Conservation (phyloP, 1,139 yeast species). For the Petasospora rhodanensis region DNA sequence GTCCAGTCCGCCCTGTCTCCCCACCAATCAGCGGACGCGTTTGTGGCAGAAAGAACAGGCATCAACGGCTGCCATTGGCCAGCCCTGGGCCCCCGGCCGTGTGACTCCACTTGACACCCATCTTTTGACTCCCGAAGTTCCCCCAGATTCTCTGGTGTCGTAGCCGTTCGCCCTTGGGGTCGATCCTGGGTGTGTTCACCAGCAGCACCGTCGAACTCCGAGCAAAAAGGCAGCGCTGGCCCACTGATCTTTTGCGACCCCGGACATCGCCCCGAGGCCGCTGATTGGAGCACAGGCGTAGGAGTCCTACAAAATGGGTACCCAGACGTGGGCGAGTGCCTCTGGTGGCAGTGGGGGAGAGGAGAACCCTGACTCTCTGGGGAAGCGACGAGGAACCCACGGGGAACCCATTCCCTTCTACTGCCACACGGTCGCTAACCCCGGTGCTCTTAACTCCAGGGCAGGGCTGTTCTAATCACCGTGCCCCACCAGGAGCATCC, state of each 20-base stretch:
- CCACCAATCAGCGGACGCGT: too few species aligned
- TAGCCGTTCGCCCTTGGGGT: too few species aligned
- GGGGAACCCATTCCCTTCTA: not conserved
- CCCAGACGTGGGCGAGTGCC: not conserved
- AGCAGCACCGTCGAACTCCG: not conserved
- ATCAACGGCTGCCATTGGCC: too few species aligned
- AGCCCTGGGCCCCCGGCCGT: too few species aligned
- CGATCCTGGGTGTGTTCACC: not conserved
- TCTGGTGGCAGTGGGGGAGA: too few species aligned
- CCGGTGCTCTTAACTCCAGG: slow-evolving; percentile 1
- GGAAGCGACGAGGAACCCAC: not conserved
- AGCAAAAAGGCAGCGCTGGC: not conserved
- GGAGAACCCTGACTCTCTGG: too few species aligned
- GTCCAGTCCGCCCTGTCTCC: too few species aligned
- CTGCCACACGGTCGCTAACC: not conserved
- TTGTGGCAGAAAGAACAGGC: too few species aligned
- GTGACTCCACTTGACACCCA: too few species aligned
- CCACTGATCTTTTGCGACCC: not conserved
- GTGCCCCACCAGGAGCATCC: not conserved
- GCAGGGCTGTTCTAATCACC: slow-evolving; percentile 2
- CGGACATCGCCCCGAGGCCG: not conserved
- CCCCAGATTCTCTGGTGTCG: too few species aligned
- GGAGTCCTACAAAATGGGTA: not conserved
- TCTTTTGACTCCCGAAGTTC: too few species aligned
- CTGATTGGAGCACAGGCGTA: too few species aligned